phyloP scores from a whole-genome alignment of 176 grass and related monocot species.

The Rhipidocladum racemiflorum region DNA sequence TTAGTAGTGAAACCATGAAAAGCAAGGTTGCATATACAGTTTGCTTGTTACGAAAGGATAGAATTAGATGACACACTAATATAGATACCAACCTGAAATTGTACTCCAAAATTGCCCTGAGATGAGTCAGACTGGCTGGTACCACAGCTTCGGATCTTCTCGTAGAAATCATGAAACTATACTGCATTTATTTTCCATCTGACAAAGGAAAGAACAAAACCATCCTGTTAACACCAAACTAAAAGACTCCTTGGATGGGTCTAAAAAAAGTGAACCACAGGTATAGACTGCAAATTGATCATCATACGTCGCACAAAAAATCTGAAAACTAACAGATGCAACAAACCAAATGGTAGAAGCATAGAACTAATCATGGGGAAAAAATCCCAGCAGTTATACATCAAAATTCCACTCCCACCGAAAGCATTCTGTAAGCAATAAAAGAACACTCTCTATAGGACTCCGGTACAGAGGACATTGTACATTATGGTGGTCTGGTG shows the following conservation, averaged over 20 bases:
- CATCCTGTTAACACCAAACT: background rate
- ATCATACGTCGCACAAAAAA: background rate
- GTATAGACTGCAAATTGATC: background rate
- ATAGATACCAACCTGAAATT: slow-evolving; percentile 31
- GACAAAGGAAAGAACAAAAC: slow-evolving; percentile 8
- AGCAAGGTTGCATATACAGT: background rate
- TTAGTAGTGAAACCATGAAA: background rate
- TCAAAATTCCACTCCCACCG: background rate
- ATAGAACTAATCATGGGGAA: background rate
- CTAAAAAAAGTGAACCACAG: background rate
- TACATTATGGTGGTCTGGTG: background rate
- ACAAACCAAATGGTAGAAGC: background rate
- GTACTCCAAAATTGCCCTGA: background rate
- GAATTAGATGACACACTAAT: background rate
- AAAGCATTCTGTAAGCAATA: background rate
- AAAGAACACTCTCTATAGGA: background rate
- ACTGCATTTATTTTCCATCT: background rate
- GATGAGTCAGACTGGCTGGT: background rate
- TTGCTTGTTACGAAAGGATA: background rate
- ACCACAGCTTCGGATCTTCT: background rate
- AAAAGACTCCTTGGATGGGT: background rate
- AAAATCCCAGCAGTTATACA: background rate
- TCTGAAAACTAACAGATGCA: background rate
- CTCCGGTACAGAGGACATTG: background rate
- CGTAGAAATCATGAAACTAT: slow-evolving; percentile 1